Evolutionary conservation across 169 alveolate genomes (phyloP).

Genomic region (Babesia ovata): DNA sequence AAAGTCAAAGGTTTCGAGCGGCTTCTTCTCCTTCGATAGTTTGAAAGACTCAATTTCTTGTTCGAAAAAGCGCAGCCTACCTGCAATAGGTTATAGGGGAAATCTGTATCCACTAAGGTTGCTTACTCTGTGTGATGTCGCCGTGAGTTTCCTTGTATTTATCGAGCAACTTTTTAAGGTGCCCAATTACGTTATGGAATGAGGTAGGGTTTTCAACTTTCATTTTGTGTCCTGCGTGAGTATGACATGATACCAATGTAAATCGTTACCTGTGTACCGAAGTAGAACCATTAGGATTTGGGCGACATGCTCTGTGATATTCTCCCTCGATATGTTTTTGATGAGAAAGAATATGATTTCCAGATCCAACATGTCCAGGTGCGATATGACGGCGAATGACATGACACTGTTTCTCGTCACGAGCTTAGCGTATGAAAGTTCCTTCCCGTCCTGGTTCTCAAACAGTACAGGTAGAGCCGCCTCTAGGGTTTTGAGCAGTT

Average conservation of each 20-base stretch:
- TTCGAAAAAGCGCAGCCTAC: constrained; percentile 21
- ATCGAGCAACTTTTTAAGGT: constrained; percentile 31
- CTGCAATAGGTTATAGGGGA: not conserved
- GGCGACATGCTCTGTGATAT: constrained; percentile 47
- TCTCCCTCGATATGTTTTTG: constrained; percentile 22
- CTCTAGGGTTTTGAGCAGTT: constrained; percentile 17
- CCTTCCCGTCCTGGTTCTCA: constrained; percentile 21
- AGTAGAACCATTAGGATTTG: constrained; percentile 45
- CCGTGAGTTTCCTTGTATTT: constrained; percentile 45
- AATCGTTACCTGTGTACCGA: constrained; percentile 22
- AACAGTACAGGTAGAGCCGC: constrained; percentile 4
- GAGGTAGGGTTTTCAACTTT: constrained; percentile 4
- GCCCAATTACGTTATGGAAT: constrained; percentile 20
- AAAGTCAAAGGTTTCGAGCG: constrained; percentile 48
- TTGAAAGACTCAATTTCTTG: constrained; percentile 36
- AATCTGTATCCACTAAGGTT: not conserved
- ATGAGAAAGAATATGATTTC: constrained; percentile 42
- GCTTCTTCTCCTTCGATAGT: constrained; percentile 31
- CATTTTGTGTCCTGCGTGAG: constrained; percentile 35
- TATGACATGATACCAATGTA: not conserved
- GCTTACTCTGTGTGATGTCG: constrained; percentile 37
- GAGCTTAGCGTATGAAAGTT: constrained; percentile 12
- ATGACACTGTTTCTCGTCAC: constrained; percentile 42
- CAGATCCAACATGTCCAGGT: constrained; percentile 53
- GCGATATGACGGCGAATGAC: constrained; percentile 51